Conservation (phyloP, 2,329 filamentous ascomycete species). For the Tolypocladium ovalisporum region DNA sequence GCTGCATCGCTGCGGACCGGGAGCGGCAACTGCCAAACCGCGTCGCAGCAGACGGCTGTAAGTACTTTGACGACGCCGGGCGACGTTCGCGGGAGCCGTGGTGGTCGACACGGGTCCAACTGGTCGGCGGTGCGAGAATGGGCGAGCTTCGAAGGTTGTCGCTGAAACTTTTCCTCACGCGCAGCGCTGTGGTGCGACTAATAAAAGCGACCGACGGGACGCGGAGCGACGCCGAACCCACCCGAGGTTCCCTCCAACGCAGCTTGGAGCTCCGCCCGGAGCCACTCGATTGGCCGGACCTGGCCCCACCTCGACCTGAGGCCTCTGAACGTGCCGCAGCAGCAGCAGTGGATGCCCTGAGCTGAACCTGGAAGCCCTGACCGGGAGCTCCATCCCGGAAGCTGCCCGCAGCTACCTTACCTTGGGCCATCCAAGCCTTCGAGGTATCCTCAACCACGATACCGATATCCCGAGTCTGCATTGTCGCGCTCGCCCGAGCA, state of each 20-base stretch:
- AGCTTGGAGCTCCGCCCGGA: background rate
- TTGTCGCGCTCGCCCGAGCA: background rate
- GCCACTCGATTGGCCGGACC: background rate
- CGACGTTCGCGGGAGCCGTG: background rate
- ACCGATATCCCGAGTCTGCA: too few species aligned
- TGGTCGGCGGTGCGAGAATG: background rate
- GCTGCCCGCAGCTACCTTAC: background rate
- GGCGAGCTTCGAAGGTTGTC: background rate
- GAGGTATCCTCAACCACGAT: background rate
- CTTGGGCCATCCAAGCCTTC: background rate
- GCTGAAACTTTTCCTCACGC: constrained; percentile 7
- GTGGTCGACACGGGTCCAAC: background rate
- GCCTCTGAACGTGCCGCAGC: background rate
- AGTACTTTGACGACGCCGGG: background rate
- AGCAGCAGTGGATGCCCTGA: too few species aligned
- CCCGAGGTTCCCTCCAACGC: background rate
- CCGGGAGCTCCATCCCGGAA: too few species aligned
- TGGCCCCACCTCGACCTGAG: background rate
- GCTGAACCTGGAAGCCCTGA: too few species aligned
- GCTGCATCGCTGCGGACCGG: constrained; percentile 31
- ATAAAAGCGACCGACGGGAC: constrained; percentile 1
- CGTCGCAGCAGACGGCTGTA: background rate
- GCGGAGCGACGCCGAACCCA: constrained; percentile 10
- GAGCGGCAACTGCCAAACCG: background rate
- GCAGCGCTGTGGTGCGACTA: background rate